Conservation (phyloP, 169 alveolate genomes). For the Cryptosporidium tyzzeri region DNA sequence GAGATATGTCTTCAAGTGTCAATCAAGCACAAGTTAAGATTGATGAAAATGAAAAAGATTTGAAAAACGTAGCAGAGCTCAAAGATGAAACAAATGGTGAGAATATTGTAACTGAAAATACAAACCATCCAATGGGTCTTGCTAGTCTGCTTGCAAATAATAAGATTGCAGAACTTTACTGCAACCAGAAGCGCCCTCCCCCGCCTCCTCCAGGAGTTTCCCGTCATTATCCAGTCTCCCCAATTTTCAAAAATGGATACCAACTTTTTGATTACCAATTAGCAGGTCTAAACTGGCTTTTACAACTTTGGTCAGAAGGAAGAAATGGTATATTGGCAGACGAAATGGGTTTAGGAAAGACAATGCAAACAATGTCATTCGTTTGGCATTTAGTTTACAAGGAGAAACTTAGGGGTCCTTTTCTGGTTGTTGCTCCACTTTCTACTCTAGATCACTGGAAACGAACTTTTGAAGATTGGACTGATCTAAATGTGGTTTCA, state of each 20-base stretch:
- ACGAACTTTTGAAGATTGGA: constrained; percentile 92
- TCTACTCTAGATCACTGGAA: constrained; percentile 93
- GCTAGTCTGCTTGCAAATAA: constrained; percentile 59
- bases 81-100: background rate
- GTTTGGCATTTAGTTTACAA: constrained; percentile 85
- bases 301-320: constrained; percentile 85
- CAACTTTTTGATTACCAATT: constrained; percentile 75
- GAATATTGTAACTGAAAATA: constrained; percentile 17
- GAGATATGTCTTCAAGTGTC: background rate
- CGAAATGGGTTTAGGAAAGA: constrained; percentile 87
- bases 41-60: constrained; percentile 6
- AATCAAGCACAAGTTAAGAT: background rate
- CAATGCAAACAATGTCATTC: constrained; percentile 84
- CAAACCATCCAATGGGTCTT: constrained; percentile 36
- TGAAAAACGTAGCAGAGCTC: background rate
- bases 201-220: constrained; percentile 76
- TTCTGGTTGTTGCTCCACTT: constrained; percentile 90
- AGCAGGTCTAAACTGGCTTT: constrained; percentile 88
- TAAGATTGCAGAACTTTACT: constrained; percentile 56
- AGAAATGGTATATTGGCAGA: constrained; percentile 93
- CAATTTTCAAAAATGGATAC: constrained; percentile 68
- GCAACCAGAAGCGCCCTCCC: constrained; percentile 73
- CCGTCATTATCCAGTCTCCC: constrained; percentile 69
- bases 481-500: constrained; percentile 86
- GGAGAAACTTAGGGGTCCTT: constrained; percentile 88